These are phyloP conservation scores for Litsea cubeba DNA, from an alignment of 164 flowering plant species.

Conservation along the genomic window DNA sequence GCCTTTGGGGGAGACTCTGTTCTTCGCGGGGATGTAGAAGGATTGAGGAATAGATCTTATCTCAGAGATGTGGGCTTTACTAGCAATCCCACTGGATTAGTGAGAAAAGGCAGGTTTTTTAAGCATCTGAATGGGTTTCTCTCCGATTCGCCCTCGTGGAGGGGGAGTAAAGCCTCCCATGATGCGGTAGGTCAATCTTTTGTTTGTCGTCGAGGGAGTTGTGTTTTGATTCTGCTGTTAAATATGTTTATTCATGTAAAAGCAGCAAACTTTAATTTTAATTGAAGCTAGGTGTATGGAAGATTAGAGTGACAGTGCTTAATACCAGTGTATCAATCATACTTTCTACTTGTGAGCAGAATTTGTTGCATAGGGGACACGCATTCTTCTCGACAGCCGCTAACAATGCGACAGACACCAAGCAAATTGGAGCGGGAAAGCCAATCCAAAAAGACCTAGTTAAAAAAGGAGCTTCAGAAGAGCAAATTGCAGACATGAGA, in stretches of 20 bases:
- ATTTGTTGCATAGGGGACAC: constrained; percentile 30
- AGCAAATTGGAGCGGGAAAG: constrained; percentile 18
- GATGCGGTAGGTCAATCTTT: constrained; percentile 16
- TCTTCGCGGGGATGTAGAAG: neutral
- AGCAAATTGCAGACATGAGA: constrained; percentile 48
- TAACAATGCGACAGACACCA: constrained; percentile 10
- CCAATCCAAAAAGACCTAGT: constrained; percentile 13
- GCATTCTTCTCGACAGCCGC: constrained; percentile 49
- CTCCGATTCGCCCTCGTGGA: constrained; percentile 17
- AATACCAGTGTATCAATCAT: neutral
- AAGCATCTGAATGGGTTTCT: constrained; percentile 21
- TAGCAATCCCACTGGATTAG: neutral
- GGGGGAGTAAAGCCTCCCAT: constrained; percentile 3
- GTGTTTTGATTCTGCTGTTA: too few species aligned
- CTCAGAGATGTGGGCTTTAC: constrained; percentile 1
- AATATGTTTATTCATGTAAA: too few species aligned
- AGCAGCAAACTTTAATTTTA: too few species aligned
- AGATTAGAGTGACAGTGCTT: neutral
- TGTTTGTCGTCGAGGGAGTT: too few species aligned
- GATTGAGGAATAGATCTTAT: neutral
- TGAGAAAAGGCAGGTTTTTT: constrained; percentile 4
- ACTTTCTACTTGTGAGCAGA: constrained; percentile 19
- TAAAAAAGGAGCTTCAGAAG: constrained; percentile 22
- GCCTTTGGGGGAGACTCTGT: neutral
- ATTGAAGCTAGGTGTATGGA: neutral